Evolutionary conservation across 2,329 filamentous ascomycete species (phyloP).

Genomic region (Chaetomiaceae sp.): DNA sequence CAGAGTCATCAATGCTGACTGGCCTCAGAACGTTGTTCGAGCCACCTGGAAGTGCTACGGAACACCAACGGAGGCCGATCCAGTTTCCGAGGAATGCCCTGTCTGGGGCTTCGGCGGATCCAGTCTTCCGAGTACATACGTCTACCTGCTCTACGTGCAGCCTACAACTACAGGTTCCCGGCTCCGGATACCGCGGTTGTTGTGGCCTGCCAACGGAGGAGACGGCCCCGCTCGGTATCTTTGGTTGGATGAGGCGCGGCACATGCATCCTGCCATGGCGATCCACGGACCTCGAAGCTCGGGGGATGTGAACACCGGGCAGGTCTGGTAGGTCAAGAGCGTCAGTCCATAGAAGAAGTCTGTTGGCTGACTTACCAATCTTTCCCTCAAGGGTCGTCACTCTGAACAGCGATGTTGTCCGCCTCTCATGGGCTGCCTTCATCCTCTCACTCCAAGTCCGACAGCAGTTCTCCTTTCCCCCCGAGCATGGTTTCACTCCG

Average conservation of each 20-base stretch:
- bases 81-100: not conserved
- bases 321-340: not conserved
- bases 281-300: not conserved
- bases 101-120: not conserved
- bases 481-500: not conserved
- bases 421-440: not conserved
- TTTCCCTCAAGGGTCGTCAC: not conserved
- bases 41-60: not conserved
- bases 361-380: not conserved
- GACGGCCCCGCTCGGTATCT: not conserved
- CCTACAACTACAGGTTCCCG: not conserved
- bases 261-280: not conserved
- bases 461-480: not conserved
- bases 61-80: not conserved
- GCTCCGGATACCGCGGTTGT: not conserved
- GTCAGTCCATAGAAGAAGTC: not conserved
- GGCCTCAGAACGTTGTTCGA: not conserved
- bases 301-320: not conserved
- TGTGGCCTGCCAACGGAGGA: not conserved
- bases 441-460: not conserved
- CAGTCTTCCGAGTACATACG: not conserved
- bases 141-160: not conserved
- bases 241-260: too few species aligned
- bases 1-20: not conserved
- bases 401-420: not conserved